phyloP scores from a whole-genome alignment of 768 basidiomycete species.

The Kondoa malvinella region DNA sequence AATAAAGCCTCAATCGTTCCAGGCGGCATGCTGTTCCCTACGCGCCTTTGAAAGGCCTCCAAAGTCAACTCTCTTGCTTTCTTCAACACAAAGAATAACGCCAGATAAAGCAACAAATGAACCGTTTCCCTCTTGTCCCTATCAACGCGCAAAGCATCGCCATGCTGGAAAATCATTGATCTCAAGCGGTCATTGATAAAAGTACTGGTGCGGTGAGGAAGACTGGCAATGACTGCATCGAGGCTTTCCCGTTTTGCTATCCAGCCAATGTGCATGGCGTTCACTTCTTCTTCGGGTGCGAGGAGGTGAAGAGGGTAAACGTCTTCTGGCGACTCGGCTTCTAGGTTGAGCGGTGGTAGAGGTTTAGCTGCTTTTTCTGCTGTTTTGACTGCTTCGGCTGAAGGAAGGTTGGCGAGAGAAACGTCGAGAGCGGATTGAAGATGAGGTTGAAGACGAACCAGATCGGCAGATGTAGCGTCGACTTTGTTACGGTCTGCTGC shows the following conservation, averaged over 20 bases:
- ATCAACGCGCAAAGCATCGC: slow-evolving; percentile 30
- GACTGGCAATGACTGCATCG: slow-evolving; percentile 36
- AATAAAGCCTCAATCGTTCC: slow-evolving; percentile 5
- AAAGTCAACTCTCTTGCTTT: background rate
- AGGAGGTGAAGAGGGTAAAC: slow-evolving; percentile 42
- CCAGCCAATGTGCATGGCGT: slow-evolving; percentile 45
- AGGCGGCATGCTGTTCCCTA: too few relatives aligned
- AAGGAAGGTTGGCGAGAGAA: slow-evolving; percentile 51
- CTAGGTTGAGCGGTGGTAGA: slow-evolving; percentile 41
- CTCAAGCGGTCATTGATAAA: slow-evolving; percentile 58
- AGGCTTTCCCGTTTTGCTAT: slow-evolving; percentile 38
- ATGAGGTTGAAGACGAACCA: slow-evolving; percentile 32
- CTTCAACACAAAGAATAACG: background rate
- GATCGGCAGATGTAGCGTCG: slow-evolving; percentile 55
- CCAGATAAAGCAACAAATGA: background rate
- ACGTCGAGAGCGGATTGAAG: slow-evolving; percentile 68
- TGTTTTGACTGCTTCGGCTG: slow-evolving; percentile 25
- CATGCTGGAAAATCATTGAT: slow-evolving; percentile 36
- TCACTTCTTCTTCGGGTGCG: slow-evolving; percentile 66
- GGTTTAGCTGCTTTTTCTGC: slow-evolving; percentile 51
- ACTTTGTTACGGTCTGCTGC: slow-evolving; percentile 78
- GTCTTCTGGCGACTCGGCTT: slow-evolving; percentile 53
- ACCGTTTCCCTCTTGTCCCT: background rate
- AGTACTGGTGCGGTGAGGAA: slow-evolving; percentile 47
- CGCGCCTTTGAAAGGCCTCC: too few relatives aligned